A percentile compares a stretch with the other conserved stretches of the same genome.
phyloP scores from a whole-genome alignment of 2,329 filamentous ascomycete genomes.

The Parafenestella ontariensis region DNA sequence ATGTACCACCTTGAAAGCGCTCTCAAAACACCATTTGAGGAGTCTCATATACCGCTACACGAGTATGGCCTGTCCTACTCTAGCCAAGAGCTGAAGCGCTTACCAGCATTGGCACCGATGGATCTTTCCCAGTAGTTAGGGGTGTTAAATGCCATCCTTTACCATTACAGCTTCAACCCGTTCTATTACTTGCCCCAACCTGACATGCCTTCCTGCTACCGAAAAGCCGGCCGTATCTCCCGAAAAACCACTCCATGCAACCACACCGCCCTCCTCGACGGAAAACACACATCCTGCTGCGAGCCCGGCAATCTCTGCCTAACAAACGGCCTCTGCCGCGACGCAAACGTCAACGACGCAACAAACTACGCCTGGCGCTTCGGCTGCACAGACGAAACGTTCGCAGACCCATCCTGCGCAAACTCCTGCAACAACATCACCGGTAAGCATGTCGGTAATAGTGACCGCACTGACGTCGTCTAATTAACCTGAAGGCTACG shows the following conservation, averaged over 20 bases:
- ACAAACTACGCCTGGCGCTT: slow-evolving; percentile 6
- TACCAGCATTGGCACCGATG: no score
- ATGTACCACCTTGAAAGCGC: background rate
- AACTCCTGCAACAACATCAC: slow-evolving; percentile 4
- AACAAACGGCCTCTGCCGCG: slow-evolving; percentile 4
- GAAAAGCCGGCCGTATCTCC: background rate
- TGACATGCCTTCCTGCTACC: background rate
- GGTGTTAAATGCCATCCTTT: background rate
- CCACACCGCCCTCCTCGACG: background rate
- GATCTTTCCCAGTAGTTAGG: no score
- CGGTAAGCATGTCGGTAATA: background rate
- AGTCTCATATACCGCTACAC: no score
- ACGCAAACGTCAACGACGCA: background rate
- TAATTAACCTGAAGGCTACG: background rate
- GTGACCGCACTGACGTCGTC: background rate
- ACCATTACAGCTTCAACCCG: background rate
- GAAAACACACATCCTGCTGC: slow-evolving; percentile 2
- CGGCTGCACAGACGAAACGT: slow-evolving; percentile 1
- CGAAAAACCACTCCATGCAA: background rate
- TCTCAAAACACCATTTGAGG: background rate
- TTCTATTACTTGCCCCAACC: background rate
- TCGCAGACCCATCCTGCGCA: slow-evolving; percentile 1
- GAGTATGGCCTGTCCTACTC: no score
- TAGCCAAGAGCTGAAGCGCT: background rate
- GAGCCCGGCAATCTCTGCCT: slow-evolving; percentile 3